Percentiles rank a stretch among this genome's conserved stretches.
Evolutionary conservation across 306 rosid genomes (phyloP).

Genomic region (Purshia tridentata): DNA sequence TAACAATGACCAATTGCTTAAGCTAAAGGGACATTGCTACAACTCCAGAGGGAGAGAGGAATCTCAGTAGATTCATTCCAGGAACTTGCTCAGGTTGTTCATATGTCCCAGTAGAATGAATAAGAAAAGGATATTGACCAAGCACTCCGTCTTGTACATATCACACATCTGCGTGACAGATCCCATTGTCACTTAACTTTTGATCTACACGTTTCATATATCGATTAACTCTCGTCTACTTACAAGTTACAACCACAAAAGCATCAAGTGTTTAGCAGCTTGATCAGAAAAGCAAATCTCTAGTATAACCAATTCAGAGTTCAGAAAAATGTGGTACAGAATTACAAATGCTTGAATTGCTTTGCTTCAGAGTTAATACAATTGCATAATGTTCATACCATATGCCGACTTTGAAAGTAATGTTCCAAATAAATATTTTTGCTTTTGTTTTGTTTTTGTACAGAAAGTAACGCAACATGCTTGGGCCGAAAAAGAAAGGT

Average conservation of each 20-base stretch:
- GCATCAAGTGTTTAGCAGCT: too few species aligned
- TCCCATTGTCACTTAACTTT: too few species aligned
- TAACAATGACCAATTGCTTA: background rate
- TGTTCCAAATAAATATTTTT: background rate
- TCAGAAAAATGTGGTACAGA: background rate
- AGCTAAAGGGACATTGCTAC: background rate
- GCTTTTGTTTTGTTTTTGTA: background rate
- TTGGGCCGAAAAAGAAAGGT: background rate
- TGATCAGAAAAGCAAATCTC: too few species aligned
- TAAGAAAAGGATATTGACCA: too few species aligned
- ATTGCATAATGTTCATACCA: background rate
- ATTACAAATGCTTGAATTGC: background rate
- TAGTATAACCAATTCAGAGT: background rate
- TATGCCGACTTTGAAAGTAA: background rate
- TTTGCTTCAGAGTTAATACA: background rate
- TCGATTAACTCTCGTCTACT: too few species aligned
- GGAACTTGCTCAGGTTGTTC: background rate
- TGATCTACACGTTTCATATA: too few species aligned
- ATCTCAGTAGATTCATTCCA: background rate
- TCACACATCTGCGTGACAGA: too few species aligned
- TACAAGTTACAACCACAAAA: too few species aligned
- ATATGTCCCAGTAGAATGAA: too few species aligned
- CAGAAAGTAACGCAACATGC: background rate
- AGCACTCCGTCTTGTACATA: too few species aligned
- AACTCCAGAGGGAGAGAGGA: background rate